Base-by-base conservation (phyloP, 306 rosid genomes). In the Lathyrus aphaca region DNA sequence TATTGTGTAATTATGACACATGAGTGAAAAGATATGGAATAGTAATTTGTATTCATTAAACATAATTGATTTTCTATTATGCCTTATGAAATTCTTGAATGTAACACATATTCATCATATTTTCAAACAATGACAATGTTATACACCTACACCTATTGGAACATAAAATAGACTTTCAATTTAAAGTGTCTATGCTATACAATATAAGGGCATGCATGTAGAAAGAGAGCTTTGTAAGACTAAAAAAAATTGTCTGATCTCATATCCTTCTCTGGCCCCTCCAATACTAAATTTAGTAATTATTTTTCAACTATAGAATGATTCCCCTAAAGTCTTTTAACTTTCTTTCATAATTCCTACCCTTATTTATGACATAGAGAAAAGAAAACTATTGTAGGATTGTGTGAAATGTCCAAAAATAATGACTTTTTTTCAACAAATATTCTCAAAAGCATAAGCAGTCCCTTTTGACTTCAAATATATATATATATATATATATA, bases 331-430 rank as follows among this genome's bases (percentile, higher is more conserved):
- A 50, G 56, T 17, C 27, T 8, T 17, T 17, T 49, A 16, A 49
- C 55, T 49, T 49, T 49, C 55, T 17, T 17, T 10, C 25, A 17
- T 17, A 49, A 4, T 38, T 60, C 8, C 46, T 60, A 60, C 48
- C 29, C 9, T 60, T 63, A 19, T 40, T 37, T 62, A 39, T 62
- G 67, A 38, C 67, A 61, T 19, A 62, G 6, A 38, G 32, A 27
- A 56, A 56, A 56, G 39, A 4, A 56, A 27, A 27, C 3, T 56
- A 29, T 32, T 32, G 65, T 59, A 15, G 65, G n/a, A 19, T 72
- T n/a, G 44, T 58, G 56, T 68, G 83, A 74, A 69, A 74, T 46
- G 68, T 53, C 63, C 76, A 74, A 74, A 76, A 16, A 4, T 21
- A 2, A 10, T 32, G 51, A 68, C 30, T 54, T 66, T 60, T 61